Evolutionary conservation across 2,329 filamentous ascomycete species (phyloP).

Genomic region (Cryphonectria parasitica): DNA sequence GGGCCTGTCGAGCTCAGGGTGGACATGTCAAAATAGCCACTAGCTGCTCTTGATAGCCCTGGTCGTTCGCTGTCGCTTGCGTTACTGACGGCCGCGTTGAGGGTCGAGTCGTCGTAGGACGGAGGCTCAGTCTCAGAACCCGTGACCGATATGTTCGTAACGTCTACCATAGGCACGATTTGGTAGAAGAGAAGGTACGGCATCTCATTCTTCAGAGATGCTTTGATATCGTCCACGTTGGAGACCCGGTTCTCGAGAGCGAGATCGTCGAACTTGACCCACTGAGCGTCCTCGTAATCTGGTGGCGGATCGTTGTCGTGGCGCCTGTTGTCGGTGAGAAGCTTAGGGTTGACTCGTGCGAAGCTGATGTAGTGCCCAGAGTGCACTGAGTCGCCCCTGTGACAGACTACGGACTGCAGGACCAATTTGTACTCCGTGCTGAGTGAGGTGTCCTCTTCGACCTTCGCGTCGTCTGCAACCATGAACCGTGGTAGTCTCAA

Average conservation of each 20-base stretch:
- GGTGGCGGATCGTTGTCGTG: conserved; percentile 62
- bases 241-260: conserved; percentile 67
- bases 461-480: conserved; percentile 70
- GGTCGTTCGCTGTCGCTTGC: conserved; percentile 35
- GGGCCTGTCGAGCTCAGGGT: conserved; percentile 46
- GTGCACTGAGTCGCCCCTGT: conserved; percentile 82
- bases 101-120: conserved; percentile 59
- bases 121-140: conserved; percentile 57
- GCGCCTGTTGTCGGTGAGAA: conserved; percentile 62
- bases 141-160: conserved; percentile 54
- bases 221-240: conserved; percentile 75
- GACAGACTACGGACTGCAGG: conserved; percentile 89
- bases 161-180: conserved; percentile 82
- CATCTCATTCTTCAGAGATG: conserved; percentile 81
- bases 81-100: conserved; percentile 41
- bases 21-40: conserved; percentile 51
- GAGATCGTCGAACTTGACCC: conserved; percentile 95
- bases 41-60: conserved; percentile 42
- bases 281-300: conserved; percentile 72
- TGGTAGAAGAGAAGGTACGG: conserved; percentile 97
- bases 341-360: conserved; percentile 71
- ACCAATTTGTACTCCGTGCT: conserved; percentile 92
- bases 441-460: conserved; percentile 63
- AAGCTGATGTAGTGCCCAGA: conserved; percentile 92
- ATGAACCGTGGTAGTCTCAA: conserved; percentile 91